These are phyloP conservation scores for Syzygium syzygioides DNA, from an alignment of 441 rosid species.

Conservation along the genomic window DNA sequence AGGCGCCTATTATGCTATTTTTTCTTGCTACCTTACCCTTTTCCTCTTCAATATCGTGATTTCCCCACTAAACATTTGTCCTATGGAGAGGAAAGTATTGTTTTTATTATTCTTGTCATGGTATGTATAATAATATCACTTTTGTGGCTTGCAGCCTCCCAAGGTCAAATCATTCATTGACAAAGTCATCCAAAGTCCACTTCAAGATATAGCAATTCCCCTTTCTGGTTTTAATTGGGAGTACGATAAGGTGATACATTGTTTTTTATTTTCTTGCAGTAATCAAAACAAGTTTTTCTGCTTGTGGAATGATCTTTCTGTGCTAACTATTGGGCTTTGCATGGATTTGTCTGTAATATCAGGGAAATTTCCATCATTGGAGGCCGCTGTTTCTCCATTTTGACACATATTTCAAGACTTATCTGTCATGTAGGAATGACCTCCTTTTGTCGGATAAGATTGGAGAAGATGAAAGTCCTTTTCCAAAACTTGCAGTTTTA, in stretches of 20 bases:
- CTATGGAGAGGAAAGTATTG: background rate
- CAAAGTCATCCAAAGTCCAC: constrained; percentile 95
- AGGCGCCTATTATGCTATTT: background rate
- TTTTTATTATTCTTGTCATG: background rate
- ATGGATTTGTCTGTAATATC: constrained; percentile 17
- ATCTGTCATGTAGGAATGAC: constrained; percentile 77
- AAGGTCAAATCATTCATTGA: constrained; percentile 83
- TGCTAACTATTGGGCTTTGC: constrained; percentile 20
- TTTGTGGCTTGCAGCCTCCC: constrained; percentile 62
- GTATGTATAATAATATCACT: background rate
- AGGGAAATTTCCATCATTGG: constrained; percentile 99
- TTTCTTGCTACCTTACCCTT: background rate
- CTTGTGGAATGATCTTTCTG: background rate
- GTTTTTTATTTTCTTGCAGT: constrained; percentile 1
- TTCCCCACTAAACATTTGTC: background rate
- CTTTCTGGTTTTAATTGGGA: constrained; percentile 98
- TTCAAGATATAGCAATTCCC: constrained; percentile 95
- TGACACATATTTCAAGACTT: constrained; percentile 86
- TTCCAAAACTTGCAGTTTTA: constrained; percentile 79
- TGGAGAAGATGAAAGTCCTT: constrained; percentile 61
- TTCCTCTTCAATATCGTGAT: background rate
- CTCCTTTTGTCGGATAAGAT: constrained; percentile 67
- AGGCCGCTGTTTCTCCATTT: constrained; percentile 93
- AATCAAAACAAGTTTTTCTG: background rate
- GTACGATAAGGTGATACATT: constrained; percentile 64